Base-by-base conservation (phyloP, 148 eudicot species). In the Pouteria glomerata region DNA sequence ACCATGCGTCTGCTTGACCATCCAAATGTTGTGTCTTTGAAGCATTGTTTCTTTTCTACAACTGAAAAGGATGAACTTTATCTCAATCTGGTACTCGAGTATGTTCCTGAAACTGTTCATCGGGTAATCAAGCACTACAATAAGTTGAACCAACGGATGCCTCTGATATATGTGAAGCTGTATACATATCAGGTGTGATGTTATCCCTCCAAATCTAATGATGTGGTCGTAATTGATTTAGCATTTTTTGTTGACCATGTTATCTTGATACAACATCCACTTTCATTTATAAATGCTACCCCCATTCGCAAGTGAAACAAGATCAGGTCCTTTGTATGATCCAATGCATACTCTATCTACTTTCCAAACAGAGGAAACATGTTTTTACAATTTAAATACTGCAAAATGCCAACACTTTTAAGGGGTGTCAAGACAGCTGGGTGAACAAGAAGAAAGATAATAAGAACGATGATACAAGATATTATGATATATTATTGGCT, bases 1-100 rank as follows among this genome's bases (percentile, higher is more conserved):
- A 87, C 88, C 14, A 90, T 90, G 96, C 96, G 92, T 21, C 85
- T 86, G 71, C 86, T 90, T 67, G 90, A 90, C 84, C 88, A 90
- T 58, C 92, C 96, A 19, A 90, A 86, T 81, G 86, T 90, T 44
- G 89, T 90, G 39, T 81, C 90, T 8, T 76, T 90, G 73, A 88
- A 84, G 68, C 96, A 90, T 73, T 90, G 92, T 78, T 90, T 90
- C 85, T 88, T 84, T 71, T 90, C 96, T 34, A 90, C 96, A 12
- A 90, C 96, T 52, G 92, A 90, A 56, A 90, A 88, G 71, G 90
- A 90, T 58, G 96, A 90, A 71, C 86, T 90, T 26, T 90, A 87
- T 76, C 92, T 90, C 35, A 90, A 90, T 72, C 73, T 90, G 81
- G 96, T 90, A 42, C 82, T 90, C 35, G 96, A 90, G 68, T 90